A percentile compares a stretch with the other conserved stretches of the same genome.
Conservation (phyloP, 805 yeast genomes). For the Vanderwaltozyma polyspora region DNA sequence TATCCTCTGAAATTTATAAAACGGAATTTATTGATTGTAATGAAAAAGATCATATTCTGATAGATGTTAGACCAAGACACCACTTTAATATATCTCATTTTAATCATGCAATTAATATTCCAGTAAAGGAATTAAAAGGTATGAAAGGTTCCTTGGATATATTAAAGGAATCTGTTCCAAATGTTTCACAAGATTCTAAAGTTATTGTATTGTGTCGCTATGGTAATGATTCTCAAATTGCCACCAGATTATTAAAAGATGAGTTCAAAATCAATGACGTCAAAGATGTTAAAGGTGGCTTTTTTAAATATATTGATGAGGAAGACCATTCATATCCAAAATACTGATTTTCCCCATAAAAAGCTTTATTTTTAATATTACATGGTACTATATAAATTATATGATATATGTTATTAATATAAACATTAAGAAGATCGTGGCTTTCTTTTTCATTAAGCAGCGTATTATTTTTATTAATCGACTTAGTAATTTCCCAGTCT, state of each 20-base stretch:
- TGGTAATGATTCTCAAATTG: slow-evolving; percentile 86
- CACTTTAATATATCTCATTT: slow-evolving; percentile 63
- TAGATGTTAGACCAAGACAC: slow-evolving; percentile 75
- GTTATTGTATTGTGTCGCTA: slow-evolving; percentile 66
- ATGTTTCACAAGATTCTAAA: slow-evolving; percentile 15
- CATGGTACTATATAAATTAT: too few relatives aligned
- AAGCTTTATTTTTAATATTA: too few relatives aligned
- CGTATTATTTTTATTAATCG: too few relatives aligned
- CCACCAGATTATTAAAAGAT: slow-evolving; percentile 46
- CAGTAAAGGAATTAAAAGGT: slow-evolving; percentile 38
- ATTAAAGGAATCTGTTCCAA: slow-evolving; percentile 19
- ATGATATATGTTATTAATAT: too few relatives aligned
- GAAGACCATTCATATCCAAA: slow-evolving; percentile 54
- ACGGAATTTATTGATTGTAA: slow-evolving; percentile 20
- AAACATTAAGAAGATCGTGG: too few relatives aligned
- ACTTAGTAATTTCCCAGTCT: too few relatives aligned
- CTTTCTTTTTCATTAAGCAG: too few relatives aligned
- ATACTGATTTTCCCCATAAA: slow-evolving; percentile 36
- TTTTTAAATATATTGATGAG: slow-evolving; percentile 51
- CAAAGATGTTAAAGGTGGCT: slow-evolving; percentile 70
- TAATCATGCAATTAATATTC: slow-evolving; percentile 49
- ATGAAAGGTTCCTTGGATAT: slow-evolving; percentile 22
- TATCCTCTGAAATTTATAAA: slow-evolving; percentile 30
- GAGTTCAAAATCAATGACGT: slow-evolving; percentile 39
- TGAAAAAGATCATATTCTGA: slow-evolving; percentile 21